Evolutionary conservation across 257 asterid genomes (phyloP).

Genomic region (Paraleonurus japonicus): DNA sequence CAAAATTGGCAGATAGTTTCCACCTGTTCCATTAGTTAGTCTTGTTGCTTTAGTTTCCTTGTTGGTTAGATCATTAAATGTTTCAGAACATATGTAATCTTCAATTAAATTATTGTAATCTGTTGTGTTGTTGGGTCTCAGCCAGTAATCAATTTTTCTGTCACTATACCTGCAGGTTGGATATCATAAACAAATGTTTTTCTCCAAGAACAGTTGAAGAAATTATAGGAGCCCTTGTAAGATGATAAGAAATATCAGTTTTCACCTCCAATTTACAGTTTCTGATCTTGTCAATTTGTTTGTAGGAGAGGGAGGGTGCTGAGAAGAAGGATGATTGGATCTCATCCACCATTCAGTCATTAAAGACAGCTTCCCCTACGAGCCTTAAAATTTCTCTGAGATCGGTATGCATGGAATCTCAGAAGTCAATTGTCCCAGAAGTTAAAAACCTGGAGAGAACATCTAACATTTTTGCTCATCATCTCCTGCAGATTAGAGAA

Average conservation of each 20-base stretch:
- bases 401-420: constrained; percentile 49
- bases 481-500: constrained; percentile 62
- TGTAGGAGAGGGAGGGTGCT: constrained; percentile 59
- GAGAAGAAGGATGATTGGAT: constrained; percentile 63
- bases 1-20: too few species aligned
- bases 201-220: constrained; percentile 76
- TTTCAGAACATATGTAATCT: neutral
- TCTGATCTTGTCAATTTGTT: constrained; percentile 23
- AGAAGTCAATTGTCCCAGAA: neutral
- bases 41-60: neutral
- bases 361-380: constrained; percentile 83
- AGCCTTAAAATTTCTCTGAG: constrained; percentile 88
- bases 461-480: neutral
- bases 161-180: constrained; percentile 47
- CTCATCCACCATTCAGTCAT: constrained; percentile 57
- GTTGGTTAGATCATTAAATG: neutral
- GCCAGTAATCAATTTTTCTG: neutral
- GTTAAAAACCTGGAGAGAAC: neutral
- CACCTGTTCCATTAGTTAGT: neutral
- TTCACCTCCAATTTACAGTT: constrained; percentile 1
- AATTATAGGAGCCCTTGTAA: constrained; percentile 68
- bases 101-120: neutral
- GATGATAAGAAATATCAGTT: constrained; percentile 24
- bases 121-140: constrained; percentile 11
- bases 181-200: constrained; percentile 59